These are phyloP conservation scores for Thielaviopsis musarum DNA, from an alignment of 2,329 filamentous ascomycete species.

Conservation along the genomic window DNA sequence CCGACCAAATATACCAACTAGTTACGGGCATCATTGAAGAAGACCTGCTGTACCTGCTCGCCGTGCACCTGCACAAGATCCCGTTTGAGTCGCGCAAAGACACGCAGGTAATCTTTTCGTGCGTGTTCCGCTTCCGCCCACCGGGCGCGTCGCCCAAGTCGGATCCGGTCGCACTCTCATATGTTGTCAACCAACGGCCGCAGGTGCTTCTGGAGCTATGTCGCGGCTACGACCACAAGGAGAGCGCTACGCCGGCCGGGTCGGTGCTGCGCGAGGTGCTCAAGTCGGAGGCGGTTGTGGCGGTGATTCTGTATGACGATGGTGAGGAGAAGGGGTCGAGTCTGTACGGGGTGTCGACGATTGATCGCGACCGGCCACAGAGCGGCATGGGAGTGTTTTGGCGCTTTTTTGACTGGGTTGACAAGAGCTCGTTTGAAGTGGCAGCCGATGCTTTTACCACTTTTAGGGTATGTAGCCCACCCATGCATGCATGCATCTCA, in stretches of 20 bases:
- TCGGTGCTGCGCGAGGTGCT: conserved; percentile 74
- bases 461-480: conserved; percentile 51
- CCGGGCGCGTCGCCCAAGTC: conserved; percentile 46
- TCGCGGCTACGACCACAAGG: conserved; percentile 73
- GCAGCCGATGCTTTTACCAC: conserved; percentile 96
- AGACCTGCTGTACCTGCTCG: conserved; percentile 72
- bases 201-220: conserved; percentile 81
- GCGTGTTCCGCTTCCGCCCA: conserved; percentile 79
- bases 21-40: conserved; percentile 75
- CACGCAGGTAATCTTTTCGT: conserved; percentile 87
- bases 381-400: conserved; percentile 80
- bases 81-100: conserved; percentile 96
- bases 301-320: conserved; percentile 85
- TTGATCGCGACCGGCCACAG: conserved; percentile 60
- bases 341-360: conserved; percentile 57
- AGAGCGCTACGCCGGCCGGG: conserved; percentile 82
- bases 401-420: conserved; percentile 95
- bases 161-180: conserved; percentile 73
- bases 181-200: conserved; percentile 71
- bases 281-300: conserved; percentile 81
- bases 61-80: conserved; percentile 64
- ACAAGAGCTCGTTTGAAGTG: conserved; percentile 90
- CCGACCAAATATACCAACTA: conserved; percentile 75
- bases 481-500: not conserved
- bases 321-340: conserved; percentile 53